These are phyloP conservation scores for Wallemia hederae DNA, from an alignment of 1,284 basidiomycete genomes.

Conservation along the genomic window DNA sequence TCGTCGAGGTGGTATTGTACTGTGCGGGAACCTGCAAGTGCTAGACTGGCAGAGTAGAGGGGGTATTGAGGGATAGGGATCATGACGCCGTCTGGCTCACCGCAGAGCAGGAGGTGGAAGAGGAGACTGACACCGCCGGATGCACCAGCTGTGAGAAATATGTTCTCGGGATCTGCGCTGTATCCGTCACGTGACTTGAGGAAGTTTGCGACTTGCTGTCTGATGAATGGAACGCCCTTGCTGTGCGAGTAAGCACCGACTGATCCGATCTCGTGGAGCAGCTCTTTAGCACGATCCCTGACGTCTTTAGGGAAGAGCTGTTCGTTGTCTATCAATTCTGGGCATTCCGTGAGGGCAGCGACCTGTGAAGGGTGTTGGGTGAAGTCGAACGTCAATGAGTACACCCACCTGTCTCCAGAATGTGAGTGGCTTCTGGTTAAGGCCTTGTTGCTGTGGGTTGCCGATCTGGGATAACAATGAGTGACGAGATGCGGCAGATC, in stretches of 20 bases:
- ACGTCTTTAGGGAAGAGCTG: constrained; percentile 62
- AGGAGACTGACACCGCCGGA: constrained; percentile 72
- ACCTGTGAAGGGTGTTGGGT: constrained; percentile 22
- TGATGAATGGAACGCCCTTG: constrained; percentile 69
- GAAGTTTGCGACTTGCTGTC: constrained; percentile 66
- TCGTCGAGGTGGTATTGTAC: constrained; percentile 77
- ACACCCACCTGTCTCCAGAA: constrained; percentile 56
- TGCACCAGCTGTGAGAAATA: constrained; percentile 83
- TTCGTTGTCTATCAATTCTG: constrained; percentile 40
- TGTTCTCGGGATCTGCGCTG: constrained; percentile 50
- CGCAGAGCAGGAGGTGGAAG: constrained; percentile 44
- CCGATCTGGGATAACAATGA: constrained; percentile 12
- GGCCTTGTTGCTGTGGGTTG: constrained; percentile 82
- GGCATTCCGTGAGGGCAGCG: constrained; percentile 72
- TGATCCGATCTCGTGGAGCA: constrained; percentile 65
- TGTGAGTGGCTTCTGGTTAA: constrained; percentile 78
- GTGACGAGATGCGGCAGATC: not conserved
- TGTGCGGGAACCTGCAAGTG: constrained; percentile 48
- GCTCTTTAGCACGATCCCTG: constrained; percentile 45
- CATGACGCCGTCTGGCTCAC: constrained; percentile 35
- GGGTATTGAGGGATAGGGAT: constrained; percentile 98
- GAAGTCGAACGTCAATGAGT: not conserved
- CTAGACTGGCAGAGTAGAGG: constrained; percentile 77
- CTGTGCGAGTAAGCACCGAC: constrained; percentile 89
- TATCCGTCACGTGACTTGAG: constrained; percentile 68